Conservation (phyloP, 2,329 filamentous ascomycete species). For the Penicillium sp. region DNA sequence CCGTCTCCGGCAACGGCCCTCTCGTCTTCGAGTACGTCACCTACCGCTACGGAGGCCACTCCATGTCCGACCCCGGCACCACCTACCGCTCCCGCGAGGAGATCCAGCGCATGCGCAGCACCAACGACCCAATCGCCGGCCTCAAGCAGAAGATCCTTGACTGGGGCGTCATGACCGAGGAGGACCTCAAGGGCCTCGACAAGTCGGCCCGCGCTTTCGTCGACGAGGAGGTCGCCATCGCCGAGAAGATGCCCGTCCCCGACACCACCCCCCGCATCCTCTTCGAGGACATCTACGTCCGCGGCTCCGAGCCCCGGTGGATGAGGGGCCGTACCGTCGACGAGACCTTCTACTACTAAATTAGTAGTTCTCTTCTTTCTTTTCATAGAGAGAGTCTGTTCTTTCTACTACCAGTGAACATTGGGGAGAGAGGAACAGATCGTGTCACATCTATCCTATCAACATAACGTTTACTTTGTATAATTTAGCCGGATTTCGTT, state of each 20-base stretch:
- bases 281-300: slow-evolving; percentile 95
- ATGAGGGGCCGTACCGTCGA: slow-evolving; percentile 86
- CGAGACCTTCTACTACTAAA: slow-evolving; percentile 83
- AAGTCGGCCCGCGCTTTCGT: slow-evolving; percentile 87
- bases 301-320: slow-evolving; percentile 84
- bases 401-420: slow-evolving; percentile 3
- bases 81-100: slow-evolving; percentile 99
- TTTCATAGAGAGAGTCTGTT: slow-evolving; percentile 9
- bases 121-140: slow-evolving; percentile 96
- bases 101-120: slow-evolving; percentile 99
- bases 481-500: slow-evolving; percentile 44
- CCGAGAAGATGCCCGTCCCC: slow-evolving; percentile 84
- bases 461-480: slow-evolving; percentile 40
- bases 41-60: slow-evolving; percentile 99
- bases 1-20: slow-evolving; percentile 81
- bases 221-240: slow-evolving; percentile 85
- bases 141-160: slow-evolving; percentile 98
- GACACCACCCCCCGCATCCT: slow-evolving; percentile 81
- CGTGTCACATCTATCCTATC: slow-evolving; percentile 12
- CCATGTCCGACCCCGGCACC: slow-evolving; percentile 99
- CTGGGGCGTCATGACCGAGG: slow-evolving; percentile 89
- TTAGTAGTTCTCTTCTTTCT: not conserved
- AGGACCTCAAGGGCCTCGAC: slow-evolving; percentile 94
- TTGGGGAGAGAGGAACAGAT: slow-evolving; percentile 7
- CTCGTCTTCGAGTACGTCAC: slow-evolving; percentile 98